A percentile compares a stretch with the other conserved stretches of the same genome.
These are phyloP conservation scores for Candida multigemmis DNA, from an alignment of 805 yeast genomes.

Conservation along the genomic window DNA sequence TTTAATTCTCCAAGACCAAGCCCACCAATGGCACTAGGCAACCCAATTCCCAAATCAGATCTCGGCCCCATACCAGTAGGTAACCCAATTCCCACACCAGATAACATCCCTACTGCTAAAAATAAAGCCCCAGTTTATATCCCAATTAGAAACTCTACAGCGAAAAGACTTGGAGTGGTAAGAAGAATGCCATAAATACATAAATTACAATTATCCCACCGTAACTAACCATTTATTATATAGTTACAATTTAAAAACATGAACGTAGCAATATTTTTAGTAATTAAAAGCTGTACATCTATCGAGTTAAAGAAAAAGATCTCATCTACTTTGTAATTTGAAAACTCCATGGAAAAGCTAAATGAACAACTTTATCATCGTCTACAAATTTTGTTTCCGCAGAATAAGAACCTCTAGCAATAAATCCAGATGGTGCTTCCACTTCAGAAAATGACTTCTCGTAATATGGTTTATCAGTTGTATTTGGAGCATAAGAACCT, in stretches of 20 bases:
- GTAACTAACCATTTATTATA: too few species aligned
- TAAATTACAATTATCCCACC: too few species aligned
- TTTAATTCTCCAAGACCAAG: too few species aligned
- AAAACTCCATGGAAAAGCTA: constrained; percentile 78
- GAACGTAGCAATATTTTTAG: too few species aligned
- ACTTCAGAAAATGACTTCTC: constrained; percentile 47
- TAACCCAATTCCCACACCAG: background rate
- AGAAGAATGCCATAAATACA: too few species aligned
- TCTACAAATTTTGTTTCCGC: constrained; percentile 79
- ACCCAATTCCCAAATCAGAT: too few species aligned
- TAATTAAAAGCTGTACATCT: too few species aligned
- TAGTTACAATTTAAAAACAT: too few species aligned
- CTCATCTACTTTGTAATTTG: constrained; percentile 54
- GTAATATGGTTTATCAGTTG: constrained; percentile 70
- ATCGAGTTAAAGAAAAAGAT: background rate
- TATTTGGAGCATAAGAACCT: constrained; percentile 88
- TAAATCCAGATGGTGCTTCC: constrained; percentile 85
- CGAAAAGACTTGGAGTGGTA: background rate
- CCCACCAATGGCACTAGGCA: too few species aligned
- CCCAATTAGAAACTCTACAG: constrained; percentile 11
- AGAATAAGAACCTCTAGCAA: constrained; percentile 80
- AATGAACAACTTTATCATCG: constrained; percentile 71
- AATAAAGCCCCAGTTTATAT: constrained; percentile 25
- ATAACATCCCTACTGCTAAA: constrained; percentile 1
- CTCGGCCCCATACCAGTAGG: constrained; percentile 1